Conservation (phyloP, 768 basidiomycete species). For the Tephrocybe sp. region DNA sequence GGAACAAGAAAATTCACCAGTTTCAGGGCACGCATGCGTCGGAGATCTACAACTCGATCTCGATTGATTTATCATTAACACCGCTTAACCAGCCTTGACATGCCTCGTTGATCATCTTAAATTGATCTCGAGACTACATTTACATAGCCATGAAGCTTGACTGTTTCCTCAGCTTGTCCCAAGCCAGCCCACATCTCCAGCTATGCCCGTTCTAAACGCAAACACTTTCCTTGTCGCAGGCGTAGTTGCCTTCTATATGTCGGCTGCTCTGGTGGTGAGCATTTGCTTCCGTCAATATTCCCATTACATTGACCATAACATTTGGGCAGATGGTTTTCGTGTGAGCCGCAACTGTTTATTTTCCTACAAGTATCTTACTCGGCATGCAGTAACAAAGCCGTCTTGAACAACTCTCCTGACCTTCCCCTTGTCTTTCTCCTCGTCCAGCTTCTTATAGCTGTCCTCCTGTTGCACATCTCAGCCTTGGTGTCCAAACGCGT, state of each 20-base stretch:
- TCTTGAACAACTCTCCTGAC: conserved; percentile 64
- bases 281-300: conserved; percentile 2
- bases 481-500: conserved; percentile 48
- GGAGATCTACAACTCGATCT: conserved; percentile 9
- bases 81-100: no score
- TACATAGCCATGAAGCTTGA: neutral
- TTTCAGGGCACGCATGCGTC: neutral
- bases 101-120: conserved; percentile 7
- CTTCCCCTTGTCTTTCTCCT: conserved; percentile 69
- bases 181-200: conserved; percentile 5
- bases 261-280: conserved; percentile 70
- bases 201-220: conserved; percentile 29
- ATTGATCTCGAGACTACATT: conserved; percentile 1
- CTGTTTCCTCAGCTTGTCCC: neutral
- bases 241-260: conserved; percentile 83
- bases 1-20: no score
- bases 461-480: conserved; percentile 58
- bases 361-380: conserved; percentile 5
- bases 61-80: neutral
- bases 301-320: neutral
- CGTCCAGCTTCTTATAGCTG: conserved; percentile 67
- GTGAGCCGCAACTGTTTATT: conserved; percentile 24
- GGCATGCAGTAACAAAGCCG: conserved; percentile 68
- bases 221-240: conserved; percentile 55
- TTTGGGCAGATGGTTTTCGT: conserved; percentile 50